Conservation (phyloP, 2,329 filamentous ascomycete genomes). For the Fusarium brevicatenulatum region DNA sequence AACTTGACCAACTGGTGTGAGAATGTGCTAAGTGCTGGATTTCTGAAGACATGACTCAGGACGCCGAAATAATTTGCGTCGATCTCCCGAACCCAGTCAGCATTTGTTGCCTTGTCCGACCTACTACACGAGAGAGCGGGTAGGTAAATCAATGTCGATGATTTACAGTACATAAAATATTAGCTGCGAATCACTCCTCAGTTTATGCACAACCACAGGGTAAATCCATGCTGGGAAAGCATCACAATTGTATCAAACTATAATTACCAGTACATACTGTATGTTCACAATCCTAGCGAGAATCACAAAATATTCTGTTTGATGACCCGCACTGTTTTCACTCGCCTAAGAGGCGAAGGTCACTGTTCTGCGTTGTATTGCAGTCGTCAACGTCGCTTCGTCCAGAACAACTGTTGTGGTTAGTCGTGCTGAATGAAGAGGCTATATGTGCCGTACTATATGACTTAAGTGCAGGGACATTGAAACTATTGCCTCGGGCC, state of each 20-base stretch:
- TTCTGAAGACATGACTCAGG: slow-evolving; percentile 38
- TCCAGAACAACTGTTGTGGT: neutral
- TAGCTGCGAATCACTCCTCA: neutral
- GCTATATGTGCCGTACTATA: slow-evolving; percentile 40
- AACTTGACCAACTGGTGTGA: neutral
- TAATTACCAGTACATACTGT: neutral
- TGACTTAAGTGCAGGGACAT: slow-evolving; percentile 16
- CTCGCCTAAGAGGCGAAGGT: slow-evolving; percentile 6
- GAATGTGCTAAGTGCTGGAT: slow-evolving; percentile 5
- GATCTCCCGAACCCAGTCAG: slow-evolving; percentile 41
- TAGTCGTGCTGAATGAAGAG: slow-evolving; percentile 8
- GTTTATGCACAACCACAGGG: neutral
- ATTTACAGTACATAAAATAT: neutral
- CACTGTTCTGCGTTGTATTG: slow-evolving; percentile 17
- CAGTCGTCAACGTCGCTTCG: slow-evolving; percentile 21
- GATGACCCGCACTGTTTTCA: neutral
- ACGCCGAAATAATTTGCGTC: slow-evolving; percentile 35
- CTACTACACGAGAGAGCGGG: neutral
- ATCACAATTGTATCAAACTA: neutral
- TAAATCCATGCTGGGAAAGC: neutral
- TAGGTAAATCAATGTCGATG: neutral
- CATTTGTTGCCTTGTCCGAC: neutral
- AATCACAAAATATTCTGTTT: neutral
- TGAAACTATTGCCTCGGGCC: slow-evolving; percentile 32
- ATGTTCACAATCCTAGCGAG: neutral